phyloP scores from a whole-genome alignment of 2,329 filamentous ascomycete genomes.

The Neonectria ditissima region DNA sequence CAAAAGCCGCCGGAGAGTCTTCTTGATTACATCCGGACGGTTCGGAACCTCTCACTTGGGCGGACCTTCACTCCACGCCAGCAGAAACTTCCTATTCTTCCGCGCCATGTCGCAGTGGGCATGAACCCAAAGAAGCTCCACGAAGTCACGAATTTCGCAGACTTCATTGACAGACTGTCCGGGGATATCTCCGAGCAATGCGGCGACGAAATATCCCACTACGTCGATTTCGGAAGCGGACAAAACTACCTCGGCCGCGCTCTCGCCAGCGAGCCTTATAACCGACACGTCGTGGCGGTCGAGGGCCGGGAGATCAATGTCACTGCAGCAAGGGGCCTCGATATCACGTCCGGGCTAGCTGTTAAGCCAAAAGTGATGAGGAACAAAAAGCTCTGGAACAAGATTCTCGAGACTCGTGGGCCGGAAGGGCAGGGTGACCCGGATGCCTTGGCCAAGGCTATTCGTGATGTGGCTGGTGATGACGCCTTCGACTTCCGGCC shows the following conservation, averaged over 20 bases:
- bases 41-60: constrained; percentile 76
- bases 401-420: constrained; percentile 57
- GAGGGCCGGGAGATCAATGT: constrained; percentile 91
- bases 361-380: constrained; percentile 79
- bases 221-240: constrained; percentile 95
- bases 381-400: constrained; percentile 84
- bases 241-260: constrained; percentile 96
- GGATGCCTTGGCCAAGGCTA: constrained; percentile 48
- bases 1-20: constrained; percentile 66
- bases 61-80: constrained; percentile 66
- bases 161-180: constrained; percentile 76
- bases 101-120: constrained; percentile 81
- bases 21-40: constrained; percentile 76
- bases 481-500: constrained; percentile 60
- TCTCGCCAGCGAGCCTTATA: constrained; percentile 86
- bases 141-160: constrained; percentile 91
- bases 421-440: constrained; percentile 55
- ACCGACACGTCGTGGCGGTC: constrained; percentile 88
- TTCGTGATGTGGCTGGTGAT: constrained; percentile 50
- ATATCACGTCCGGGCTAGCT: constrained; percentile 82
- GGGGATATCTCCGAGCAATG: constrained; percentile 69
- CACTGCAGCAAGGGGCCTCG: constrained; percentile 83
- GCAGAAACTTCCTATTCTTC: constrained; percentile 67
- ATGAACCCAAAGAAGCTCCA: constrained; percentile 98
- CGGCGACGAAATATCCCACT: constrained; percentile 77